Conservation (phyloP, 345 rosid species). For the Rhizophora mangle region DNA sequence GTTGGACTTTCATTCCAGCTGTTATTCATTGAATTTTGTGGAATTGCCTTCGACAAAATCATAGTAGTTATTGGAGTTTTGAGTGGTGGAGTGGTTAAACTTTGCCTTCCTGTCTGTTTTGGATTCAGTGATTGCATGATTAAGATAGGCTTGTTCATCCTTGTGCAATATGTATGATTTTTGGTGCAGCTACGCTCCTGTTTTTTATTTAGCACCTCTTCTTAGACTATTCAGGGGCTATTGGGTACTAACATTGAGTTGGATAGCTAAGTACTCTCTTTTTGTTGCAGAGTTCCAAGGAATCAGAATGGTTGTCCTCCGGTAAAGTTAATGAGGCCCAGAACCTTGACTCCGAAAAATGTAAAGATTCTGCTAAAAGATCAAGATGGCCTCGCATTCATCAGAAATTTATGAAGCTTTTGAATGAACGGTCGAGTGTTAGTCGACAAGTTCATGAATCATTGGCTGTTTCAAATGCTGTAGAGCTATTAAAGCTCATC, state of each 20-base stretch:
- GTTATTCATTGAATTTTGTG: neutral
- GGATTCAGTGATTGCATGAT: neutral
- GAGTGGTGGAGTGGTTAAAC: neutral
- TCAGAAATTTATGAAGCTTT: constrained; percentile 49
- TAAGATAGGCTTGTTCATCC: neutral
- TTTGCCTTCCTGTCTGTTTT: neutral
- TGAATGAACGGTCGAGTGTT: constrained; percentile 46
- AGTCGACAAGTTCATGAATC: constrained; percentile 52
- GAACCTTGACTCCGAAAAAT: constrained; percentile 35
- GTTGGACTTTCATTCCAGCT: neutral
- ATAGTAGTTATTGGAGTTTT: neutral
- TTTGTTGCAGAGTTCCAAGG: constrained; percentile 41
- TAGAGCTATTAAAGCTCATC: constrained; percentile 84
- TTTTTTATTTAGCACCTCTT: neutral
- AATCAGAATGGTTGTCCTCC: constrained; percentile 42
- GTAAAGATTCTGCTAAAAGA: constrained; percentile 38
- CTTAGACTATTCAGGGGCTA: neutral
- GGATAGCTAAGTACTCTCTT: constrained; percentile 9
- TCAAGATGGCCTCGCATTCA: constrained; percentile 49
- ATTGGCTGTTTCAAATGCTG: constrained; percentile 88
- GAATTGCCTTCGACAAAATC: neutral
- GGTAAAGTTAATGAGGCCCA: constrained; percentile 30
- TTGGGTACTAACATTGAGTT: constrained; percentile 7
- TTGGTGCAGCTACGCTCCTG: neutral
- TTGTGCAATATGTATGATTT: neutral